Base-by-base conservation (phyloP, 1,139 yeast genomes). In the Sugiyamaella pinicola region DNA sequence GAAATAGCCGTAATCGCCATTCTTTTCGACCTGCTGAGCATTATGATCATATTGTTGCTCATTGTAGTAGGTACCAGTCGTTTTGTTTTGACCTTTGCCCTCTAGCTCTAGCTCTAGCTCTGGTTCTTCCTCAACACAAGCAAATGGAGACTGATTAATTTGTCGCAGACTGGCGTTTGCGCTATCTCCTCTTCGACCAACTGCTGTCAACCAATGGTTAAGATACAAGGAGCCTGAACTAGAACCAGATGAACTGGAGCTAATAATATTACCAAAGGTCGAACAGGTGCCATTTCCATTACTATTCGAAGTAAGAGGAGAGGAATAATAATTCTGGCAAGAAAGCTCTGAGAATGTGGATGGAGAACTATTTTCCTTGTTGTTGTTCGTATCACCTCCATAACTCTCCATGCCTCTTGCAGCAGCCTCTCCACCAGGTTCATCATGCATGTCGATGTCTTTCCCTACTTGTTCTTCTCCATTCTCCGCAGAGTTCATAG, bases 171-270 rank as follows among this genome's bases (percentile, higher is more conserved):
- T 13, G 9, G 34, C 35, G 34, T 28, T 18, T 33, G 21, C 42
- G 17, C 35, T 45, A n/a, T 17, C 33, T 8, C 38, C 22, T 33
- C 40, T 26, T 21, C 29, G 28, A 4, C 41, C 19, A 13, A 24
- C 42, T 17, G 28, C 41, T 13, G 38, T n/a, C 42, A 45, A 13
- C 49, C 49, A 45, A 45, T 35, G 42, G 12, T 37, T 34, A 7
- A 45, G 42, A 37, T 45, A 26, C 15, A 45, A 35, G 8, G 42
- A 34, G 5, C 41, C 34, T 10, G 19, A 10, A 28, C 37, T 31
- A 26, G 34, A 41, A 12, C 46, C 21, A 17, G 46, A 41, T 8
- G 44, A 40, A 8, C 31, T n/a, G 19, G 33, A n/a, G 34, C 4
- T 19, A 28, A n/a, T 9, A 24, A 8, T 31, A 13, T n/a, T 31